Conservation (phyloP, 345 rosid genomes). For the Trapa incisa region DNA sequence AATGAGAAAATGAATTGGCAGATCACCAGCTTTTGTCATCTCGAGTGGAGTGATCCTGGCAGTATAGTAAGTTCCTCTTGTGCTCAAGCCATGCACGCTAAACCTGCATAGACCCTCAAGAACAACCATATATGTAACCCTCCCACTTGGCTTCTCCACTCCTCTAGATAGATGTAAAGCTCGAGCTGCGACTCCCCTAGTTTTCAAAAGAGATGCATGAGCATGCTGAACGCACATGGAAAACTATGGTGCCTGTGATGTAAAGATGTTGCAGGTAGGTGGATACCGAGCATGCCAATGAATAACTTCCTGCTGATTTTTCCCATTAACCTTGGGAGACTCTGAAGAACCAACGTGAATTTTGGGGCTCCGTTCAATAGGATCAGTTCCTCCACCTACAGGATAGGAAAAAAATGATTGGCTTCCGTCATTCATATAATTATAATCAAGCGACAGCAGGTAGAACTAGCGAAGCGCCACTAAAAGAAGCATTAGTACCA, state of each 20-base stretch:
- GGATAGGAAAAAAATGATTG: not conserved
- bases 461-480: no score
- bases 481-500: no score
- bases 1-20: not conserved
- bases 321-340: constrained; percentile 64
- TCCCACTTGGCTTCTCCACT: constrained; percentile 99
- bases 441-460: not conserved
- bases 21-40: constrained; percentile 72
- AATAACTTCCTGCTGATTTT: constrained; percentile 63
- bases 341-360: constrained; percentile 52
- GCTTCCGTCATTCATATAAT: not conserved
- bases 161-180: constrained; percentile 96
- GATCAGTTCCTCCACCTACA: constrained; percentile 55
- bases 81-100: constrained; percentile 84
- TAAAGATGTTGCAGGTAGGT: not conserved
- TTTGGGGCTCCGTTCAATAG: constrained; percentile 49
- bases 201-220: constrained; percentile 9
- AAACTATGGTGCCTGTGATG: not conserved
- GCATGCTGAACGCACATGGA: not conserved
- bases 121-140: constrained; percentile 92
- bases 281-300: constrained; percentile 83
- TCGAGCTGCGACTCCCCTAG: constrained; percentile 97
- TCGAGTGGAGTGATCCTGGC: constrained; percentile 86
- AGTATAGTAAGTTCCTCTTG: constrained; percentile 79
- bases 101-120: constrained; percentile 97